These are phyloP conservation scores for Neurospora sp. DNA, from an alignment of 495 filamentous ascomycete genomes.

Conservation along the genomic window DNA sequence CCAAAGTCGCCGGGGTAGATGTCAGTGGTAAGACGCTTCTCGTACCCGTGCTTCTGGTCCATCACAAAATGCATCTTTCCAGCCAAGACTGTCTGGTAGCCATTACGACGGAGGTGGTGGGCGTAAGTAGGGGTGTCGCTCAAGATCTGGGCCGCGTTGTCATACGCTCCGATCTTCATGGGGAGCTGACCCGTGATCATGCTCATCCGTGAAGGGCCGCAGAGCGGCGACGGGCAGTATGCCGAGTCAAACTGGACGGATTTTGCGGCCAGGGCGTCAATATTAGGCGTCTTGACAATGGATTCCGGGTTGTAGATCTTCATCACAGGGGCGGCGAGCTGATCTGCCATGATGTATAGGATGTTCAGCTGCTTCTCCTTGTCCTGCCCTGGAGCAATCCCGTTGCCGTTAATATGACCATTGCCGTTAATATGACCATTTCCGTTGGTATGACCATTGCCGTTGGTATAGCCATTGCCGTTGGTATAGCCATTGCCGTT, in stretches of 20 bases:
- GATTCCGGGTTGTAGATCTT: conserved; percentile 74
- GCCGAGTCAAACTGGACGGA: conserved; percentile 80
- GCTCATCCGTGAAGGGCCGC: conserved; percentile 77
- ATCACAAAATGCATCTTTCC: conserved; percentile 96
- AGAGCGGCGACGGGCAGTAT: conserved; percentile 83
- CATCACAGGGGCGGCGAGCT: conserved; percentile 75
- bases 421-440: not conserved
- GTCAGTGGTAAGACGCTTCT: conserved; percentile 77
- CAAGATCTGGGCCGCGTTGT: conserved; percentile 69
- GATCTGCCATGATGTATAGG: conserved; percentile 71
- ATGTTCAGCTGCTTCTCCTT: conserved; percentile 25
- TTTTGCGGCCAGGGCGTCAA: conserved; percentile 65
- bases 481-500: not conserved
- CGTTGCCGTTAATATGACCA: not conserved
- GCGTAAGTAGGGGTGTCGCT: conserved; percentile 77
- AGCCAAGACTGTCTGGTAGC: conserved; percentile 79
- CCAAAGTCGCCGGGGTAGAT: conserved; percentile 88
- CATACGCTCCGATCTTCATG: conserved; percentile 75
- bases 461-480: conserved; percentile 4
- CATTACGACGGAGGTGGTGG: conserved; percentile 73
- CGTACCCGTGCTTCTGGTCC: conserved; percentile 84
- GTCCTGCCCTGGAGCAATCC: not conserved
- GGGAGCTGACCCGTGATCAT: conserved; percentile 83
- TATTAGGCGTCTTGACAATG: conserved; percentile 74
- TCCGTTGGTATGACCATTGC: not conserved